Conservation (phyloP, 495 filamentous ascomycete species). For the Tuber indicum region DNA sequence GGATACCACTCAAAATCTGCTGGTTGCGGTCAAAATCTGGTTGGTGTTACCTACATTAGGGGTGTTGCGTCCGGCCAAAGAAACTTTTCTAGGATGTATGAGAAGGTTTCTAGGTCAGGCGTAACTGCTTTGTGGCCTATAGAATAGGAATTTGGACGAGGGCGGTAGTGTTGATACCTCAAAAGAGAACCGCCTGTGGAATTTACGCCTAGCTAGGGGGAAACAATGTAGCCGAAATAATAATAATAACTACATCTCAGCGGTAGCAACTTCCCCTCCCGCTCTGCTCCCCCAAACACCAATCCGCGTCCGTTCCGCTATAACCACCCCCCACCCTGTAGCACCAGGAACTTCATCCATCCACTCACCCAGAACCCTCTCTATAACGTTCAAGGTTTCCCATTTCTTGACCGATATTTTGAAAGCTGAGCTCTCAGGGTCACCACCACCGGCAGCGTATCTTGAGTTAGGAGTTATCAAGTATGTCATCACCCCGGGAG, state of each 20-base stretch:
- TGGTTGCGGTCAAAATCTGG: not conserved
- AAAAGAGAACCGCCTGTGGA: not conserved
- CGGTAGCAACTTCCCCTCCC: slow-evolving; percentile 33
- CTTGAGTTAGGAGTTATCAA: slow-evolving; percentile 26
- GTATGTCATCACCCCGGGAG: slow-evolving; percentile 32
- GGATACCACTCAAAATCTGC: no score
- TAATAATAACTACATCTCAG: slow-evolving; percentile 24
- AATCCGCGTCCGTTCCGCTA: slow-evolving; percentile 25
- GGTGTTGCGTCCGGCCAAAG: not conserved
- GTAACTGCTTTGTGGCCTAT: not conserved
- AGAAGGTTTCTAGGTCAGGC: not conserved
- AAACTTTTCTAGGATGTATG: not conserved
- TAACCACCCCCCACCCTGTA: slow-evolving; percentile 26
- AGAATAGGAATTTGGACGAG: not conserved
- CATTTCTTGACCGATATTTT: slow-evolving; percentile 27
- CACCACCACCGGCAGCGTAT: slow-evolving; percentile 25
- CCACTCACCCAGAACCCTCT: slow-evolving; percentile 12
- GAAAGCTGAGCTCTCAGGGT: slow-evolving; percentile 33
- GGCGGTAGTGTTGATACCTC: not conserved
- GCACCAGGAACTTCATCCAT: slow-evolving; percentile 19
- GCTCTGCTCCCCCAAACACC: slow-evolving; percentile 32
- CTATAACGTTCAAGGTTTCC: slow-evolving; percentile 25
- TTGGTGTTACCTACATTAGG: not conserved
- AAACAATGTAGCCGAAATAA: not conserved
- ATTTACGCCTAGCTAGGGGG: not conserved